Percentiles rank a stretch among this genome's conserved stretches.
Evolutionary conservation across 352 stramenopile species (phyloP).

Genomic region (Globisporangium recalcitrans): DNA sequence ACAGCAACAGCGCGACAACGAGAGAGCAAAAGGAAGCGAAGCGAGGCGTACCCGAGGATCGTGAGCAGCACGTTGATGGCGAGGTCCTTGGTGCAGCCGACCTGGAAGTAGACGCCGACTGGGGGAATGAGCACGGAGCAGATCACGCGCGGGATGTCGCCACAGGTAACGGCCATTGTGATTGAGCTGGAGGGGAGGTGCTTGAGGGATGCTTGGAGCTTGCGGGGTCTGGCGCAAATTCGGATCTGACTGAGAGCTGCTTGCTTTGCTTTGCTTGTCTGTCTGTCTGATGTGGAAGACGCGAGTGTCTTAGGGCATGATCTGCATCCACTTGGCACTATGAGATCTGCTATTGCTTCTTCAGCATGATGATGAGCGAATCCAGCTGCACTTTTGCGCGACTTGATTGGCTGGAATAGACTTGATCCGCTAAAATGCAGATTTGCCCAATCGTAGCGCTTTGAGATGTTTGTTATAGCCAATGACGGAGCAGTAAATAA

Average conservation of each 20-base stretch:
- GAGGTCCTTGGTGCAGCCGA: constrained; percentile 34
- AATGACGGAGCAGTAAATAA: not conserved
- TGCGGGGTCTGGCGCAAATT: constrained; percentile 1
- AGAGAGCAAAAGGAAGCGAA: not conserved
- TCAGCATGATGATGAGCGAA: not conserved
- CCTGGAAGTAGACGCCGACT: constrained; percentile 37
- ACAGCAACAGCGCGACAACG: no score
- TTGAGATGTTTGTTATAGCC: no score
- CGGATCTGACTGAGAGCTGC: not conserved
- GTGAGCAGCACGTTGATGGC: constrained; percentile 72
- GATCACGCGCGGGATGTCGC: constrained; percentile 63
- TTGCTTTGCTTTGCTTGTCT: no score
- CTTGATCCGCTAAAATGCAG: no score
- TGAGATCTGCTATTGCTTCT: not conserved
- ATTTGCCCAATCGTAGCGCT: no score
- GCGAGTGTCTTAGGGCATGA: not conserved
- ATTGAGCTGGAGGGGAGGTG: not conserved
- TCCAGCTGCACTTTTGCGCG: constrained; percentile 1
- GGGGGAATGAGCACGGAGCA: constrained; percentile 59
- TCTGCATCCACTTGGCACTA: not conserved
- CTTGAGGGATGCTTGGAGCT: not conserved
- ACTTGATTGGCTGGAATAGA: not conserved
- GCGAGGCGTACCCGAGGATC: constrained; percentile 37
- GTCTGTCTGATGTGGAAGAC: not conserved
- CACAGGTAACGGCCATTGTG: constrained; percentile 55